Percentiles rank a stretch among this genome's conserved stretches.
phyloP scores from a whole-genome alignment of 2,329 filamentous ascomycete species.

The Zymoseptoria passerinii region DNA sequence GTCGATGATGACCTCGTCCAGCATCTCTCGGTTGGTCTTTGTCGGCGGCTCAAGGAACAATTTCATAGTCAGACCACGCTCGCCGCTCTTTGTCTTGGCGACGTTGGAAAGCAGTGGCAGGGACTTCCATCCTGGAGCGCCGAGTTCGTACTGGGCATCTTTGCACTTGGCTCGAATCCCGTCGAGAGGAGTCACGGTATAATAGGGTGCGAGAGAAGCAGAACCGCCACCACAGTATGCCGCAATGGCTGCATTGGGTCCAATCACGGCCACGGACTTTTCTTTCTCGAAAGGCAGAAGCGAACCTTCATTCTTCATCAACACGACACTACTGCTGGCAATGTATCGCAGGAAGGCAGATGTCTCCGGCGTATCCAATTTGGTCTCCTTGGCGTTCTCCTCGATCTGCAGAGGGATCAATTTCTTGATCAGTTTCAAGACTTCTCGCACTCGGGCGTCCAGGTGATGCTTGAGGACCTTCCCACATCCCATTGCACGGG shows the following conservation, averaged over 20 bases:
- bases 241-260: constrained; percentile 63
- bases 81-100: constrained; percentile 16
- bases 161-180: constrained; percentile 23
- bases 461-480: constrained; percentile 33
- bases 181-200: constrained; percentile 27
- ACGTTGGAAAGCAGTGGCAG: constrained; percentile 22
- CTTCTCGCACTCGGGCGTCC: constrained; percentile 51
- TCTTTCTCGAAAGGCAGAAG: constrained; percentile 58
- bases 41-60: constrained; percentile 43
- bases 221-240: constrained; percentile 38
- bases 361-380: constrained; percentile 26
- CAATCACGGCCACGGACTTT: constrained; percentile 64
- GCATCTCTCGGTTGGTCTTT: constrained; percentile 36
- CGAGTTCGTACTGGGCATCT: constrained; percentile 17
- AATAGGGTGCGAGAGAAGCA: constrained; percentile 28
- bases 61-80: constrained; percentile 22
- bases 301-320: constrained; percentile 59
- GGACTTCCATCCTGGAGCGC: constrained; percentile 23
- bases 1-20: constrained; percentile 44
- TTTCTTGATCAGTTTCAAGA: constrained; percentile 49
- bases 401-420: constrained; percentile 19
- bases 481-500: constrained; percentile 21
- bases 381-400: constrained; percentile 24
- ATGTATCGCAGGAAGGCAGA: constrained; percentile 24
- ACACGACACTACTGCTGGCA: constrained; percentile 23